Base-by-base conservation (phyloP, 2,329 filamentous ascomycete genomes). In the Mycosphaerella sp. region DNA sequence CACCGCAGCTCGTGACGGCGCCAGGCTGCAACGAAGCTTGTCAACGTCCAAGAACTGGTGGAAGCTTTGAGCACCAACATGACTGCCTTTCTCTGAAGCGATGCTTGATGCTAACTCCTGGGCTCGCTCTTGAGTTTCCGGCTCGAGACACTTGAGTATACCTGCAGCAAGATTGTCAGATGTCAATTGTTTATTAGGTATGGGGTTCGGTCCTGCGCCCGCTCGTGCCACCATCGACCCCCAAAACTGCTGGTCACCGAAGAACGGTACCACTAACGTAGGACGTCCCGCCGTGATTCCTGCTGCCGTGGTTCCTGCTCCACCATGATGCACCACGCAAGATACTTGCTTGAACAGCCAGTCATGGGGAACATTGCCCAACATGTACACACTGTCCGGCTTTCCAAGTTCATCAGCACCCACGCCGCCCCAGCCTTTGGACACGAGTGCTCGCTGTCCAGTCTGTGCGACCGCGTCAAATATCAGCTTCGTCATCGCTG, bases 401-500 rank as follows among this genome's bases (percentile, higher is more conserved):
- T 66, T 67, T 10, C 71, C 71, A 4, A 75, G 62, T 42, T 72
- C 63, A 8, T 67, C 65, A 7, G 70, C 72, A 39, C 70, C 72
- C 14, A 78, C 67, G 11, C 74, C 72, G 48, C 77, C 75, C 79
- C 78, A 82, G 2, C 79, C 79, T 48, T 75, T 74, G 0, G 78
- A 81, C 0, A 83, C 70, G 1, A 83, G 72, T 1, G 77, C 79
- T 21, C 80, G 72, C 4, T 73, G 72, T 3, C 79, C 79, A 9
- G 73, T 70, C 44, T 66, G 67, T 48, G 76, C 73, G 2, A 90
- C 76, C 1, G 87, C 86, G 11, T 87, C 82, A 53, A 91, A 87
- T 6, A 92, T 85, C 54, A 84, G 77, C 17, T 77, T 73, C 0
- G 87, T 91, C 70, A 91, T 80, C 0, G 74, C 80, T 54, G 86